A percentile compares a stretch with the other conserved stretches of the same genome.
phyloP scores from a whole-genome alignment of 352 stramenopile species.

The Globisporangium alternatum region DNA sequence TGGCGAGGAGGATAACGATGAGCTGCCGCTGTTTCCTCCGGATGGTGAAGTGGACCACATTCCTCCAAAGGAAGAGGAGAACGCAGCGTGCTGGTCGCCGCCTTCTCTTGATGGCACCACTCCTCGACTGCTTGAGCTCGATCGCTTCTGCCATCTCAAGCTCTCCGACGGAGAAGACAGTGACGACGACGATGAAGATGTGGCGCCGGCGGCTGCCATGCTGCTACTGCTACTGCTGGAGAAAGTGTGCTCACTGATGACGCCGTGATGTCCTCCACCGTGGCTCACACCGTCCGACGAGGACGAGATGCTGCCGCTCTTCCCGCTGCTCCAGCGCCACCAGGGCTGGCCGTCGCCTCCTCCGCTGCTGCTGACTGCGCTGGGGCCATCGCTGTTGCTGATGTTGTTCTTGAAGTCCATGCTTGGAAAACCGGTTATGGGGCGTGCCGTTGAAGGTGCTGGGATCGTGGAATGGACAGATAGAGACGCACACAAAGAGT shows the following conservation, averaged over 20 bases:
- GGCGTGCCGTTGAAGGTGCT: constrained; percentile 1
- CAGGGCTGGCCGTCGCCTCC: constrained; percentile 33
- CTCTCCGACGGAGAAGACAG: constrained; percentile 18
- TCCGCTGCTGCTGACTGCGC: constrained; percentile 18
- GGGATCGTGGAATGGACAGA: not conserved
- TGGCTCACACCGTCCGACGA: constrained; percentile 32
- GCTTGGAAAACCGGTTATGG: not conserved
- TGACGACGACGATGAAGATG: constrained; percentile 13
- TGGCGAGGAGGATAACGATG: constrained; percentile 13
- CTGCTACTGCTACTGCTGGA: constrained; percentile 33
- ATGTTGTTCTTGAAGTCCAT: constrained; percentile 1
- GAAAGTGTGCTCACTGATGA: constrained; percentile 17
- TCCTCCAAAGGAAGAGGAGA: constrained; percentile 3
- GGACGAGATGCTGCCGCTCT: constrained; percentile 61
- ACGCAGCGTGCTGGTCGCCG: not conserved
- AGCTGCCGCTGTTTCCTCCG: not conserved
- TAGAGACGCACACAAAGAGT: not conserved
- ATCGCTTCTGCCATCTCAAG: constrained; percentile 47
- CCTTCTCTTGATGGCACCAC: constrained; percentile 15
- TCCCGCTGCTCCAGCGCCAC: constrained; percentile 79
- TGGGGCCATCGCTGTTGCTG: constrained; percentile 30
- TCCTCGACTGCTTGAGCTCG: constrained; percentile 15
- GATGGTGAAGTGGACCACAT: constrained; percentile 9
- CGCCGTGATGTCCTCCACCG: constrained; percentile 9
- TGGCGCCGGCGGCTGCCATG: not conserved